Base-by-base conservation (phyloP, 768 basidiomycete genomes). In the Xerocomus spinulosus region DNA sequence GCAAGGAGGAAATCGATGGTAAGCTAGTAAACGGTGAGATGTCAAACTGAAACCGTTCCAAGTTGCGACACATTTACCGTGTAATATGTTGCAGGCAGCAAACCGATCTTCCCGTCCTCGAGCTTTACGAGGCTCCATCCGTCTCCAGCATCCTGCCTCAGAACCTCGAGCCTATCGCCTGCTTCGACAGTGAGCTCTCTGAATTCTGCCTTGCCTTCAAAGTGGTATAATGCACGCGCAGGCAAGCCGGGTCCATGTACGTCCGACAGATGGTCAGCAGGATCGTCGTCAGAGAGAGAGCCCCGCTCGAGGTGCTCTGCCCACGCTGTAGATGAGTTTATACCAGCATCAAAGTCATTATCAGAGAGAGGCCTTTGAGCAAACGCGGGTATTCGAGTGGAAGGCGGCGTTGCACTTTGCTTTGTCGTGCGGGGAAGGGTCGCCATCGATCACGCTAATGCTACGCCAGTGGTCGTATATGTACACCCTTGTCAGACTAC, bases 271-370 rank as follows among this genome's bases (percentile, higher is more conserved):
- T 62, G 68, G 21, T 70, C 68, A 32, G 54, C 48, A 30, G 70
- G 77, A 26, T 83, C 81, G 29, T 73, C 68, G 52, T 83, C 79
- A 0, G 81, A 83, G 18, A 79, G 69, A 18, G 68, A 71, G 17
- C 56, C 68, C 18, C 60, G 61, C 51, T 76, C 77, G 13, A 78
- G 68, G 55, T 79, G 76, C 49, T 79, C 83, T 20, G 85, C 83
- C 88, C 87, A 91, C 10, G 85, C 88, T 6, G 75, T 66, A 1
- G 88, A 89, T 10, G 84, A 75, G 67, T 90, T 88, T 63, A 90
- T 76, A 4, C 88, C 87, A 1, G 81, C 78, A 61, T 89, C 88
- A 57, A 90, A 88, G 42, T 80, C 79, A 33, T 56, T 48, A 32
- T 57, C 55, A 8, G 64, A 57, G 47, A 29, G 46, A 35, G 55